A percentile compares a stretch with the other conserved stretches of the same genome.
phyloP scores from a whole-genome alignment of 1,139 yeast species.

The Trichomonascaceae sp. region DNA sequence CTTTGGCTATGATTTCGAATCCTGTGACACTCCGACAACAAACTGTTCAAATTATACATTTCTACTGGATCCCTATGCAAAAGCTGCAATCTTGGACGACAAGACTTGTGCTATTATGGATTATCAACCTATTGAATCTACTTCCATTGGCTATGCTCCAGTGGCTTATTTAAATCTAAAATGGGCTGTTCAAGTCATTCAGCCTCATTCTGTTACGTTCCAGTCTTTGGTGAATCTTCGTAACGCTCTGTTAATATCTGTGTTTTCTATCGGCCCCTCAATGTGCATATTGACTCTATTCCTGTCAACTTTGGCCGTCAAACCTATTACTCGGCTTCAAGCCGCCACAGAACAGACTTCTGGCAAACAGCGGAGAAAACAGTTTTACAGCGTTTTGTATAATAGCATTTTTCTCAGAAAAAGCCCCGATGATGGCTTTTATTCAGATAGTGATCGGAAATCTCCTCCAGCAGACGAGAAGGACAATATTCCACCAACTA shows the following conservation, averaged over 20 bases:
- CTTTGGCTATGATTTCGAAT: slow-evolving; percentile 12
- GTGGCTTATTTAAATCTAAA: slow-evolving; percentile 43
- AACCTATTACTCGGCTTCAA: slow-evolving; percentile 76
- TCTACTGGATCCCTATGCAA: slow-evolving; percentile 15
- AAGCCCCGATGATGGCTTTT: not conserved
- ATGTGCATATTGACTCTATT: slow-evolving; percentile 75
- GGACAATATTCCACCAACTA: not conserved
- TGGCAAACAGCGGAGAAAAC: not conserved
- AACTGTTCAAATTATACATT: slow-evolving; percentile 18
- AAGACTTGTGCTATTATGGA: slow-evolving; percentile 48
- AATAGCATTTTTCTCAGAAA: not conserved
- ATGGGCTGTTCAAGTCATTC: slow-evolving; percentile 75
- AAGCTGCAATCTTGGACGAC: slow-evolving; percentile 32
- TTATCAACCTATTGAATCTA: slow-evolving; percentile 35
- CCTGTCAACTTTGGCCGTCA: slow-evolving; percentile 77
- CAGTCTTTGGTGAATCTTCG: slow-evolving; percentile 60
- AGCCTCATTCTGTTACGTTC: slow-evolving; percentile 51
- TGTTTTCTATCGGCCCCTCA: slow-evolving; percentile 70
- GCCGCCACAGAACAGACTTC: slow-evolving; percentile 69
- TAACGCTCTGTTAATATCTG: slow-evolving; percentile 70
- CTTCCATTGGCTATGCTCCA: slow-evolving; percentile 67
- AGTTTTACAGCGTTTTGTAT: not conserved
- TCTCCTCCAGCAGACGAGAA: not conserved
- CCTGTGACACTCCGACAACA: slow-evolving; percentile 8
- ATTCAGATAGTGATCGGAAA: not conserved